Evolutionary conservation across 768 basidiomycete genomes (phyloP).

Genomic region (Amanita brunnescens): DNA sequence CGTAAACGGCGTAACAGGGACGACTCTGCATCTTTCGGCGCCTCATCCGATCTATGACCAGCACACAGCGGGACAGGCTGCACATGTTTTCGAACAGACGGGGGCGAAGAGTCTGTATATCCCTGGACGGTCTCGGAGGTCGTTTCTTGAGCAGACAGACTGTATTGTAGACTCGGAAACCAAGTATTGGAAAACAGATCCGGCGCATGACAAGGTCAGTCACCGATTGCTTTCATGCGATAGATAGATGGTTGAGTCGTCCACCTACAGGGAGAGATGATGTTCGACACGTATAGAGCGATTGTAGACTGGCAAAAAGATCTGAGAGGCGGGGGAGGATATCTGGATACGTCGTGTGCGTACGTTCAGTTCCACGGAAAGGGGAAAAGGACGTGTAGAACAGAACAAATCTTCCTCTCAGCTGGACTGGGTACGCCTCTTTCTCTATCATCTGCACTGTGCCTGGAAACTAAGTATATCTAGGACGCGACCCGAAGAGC

Average conservation of each 20-base stretch:
- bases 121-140: constrained; percentile 28
- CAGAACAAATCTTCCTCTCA: constrained; percentile 36
- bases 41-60: constrained; percentile 35
- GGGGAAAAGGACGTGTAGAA: constrained; percentile 24
- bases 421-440: constrained; percentile 32
- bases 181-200: constrained; percentile 35
- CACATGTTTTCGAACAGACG: constrained; percentile 27
- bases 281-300: constrained; percentile 29
- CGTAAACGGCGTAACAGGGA: background rate
- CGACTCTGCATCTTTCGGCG: too few species aligned
- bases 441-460: background rate
- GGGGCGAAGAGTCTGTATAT: too few species aligned
- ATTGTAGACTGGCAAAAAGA: constrained; percentile 33
- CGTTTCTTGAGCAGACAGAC: constrained; percentile 22
- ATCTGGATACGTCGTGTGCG: constrained; percentile 29
- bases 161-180: constrained; percentile 23
- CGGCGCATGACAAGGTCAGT: constrained; percentile 37
- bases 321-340: constrained; percentile 20
- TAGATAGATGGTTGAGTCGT: background rate
- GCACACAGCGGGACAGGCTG: constrained; percentile 31
- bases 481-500: constrained; percentile 17
- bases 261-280: constrained; percentile 30
- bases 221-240: too few species aligned
- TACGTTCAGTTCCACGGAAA: too few species aligned
- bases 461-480: too few species aligned